Evolutionary conservation across 2,329 filamentous ascomycete genomes (phyloP), one percentile per base, ranked within the genome.

Genomic region (Fusarium sp.): DNA sequence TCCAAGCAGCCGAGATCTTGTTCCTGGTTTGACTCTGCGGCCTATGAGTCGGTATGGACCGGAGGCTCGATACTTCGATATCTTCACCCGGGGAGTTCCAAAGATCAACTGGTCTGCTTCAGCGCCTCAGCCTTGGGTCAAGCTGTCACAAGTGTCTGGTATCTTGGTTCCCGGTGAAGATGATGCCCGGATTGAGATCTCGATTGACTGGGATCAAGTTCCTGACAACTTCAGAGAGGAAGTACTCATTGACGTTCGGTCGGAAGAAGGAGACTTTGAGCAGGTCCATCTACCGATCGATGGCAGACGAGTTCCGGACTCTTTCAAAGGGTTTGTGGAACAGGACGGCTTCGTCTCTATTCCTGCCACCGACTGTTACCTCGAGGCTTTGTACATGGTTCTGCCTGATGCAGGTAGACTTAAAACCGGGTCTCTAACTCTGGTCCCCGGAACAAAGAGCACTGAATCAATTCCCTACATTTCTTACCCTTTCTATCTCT

Each of bases 321-420:
- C 80, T 35, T 92, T 90, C 79, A n/a, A 15, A 25, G 89, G 90
- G 8, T 92, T 91, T 69, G 85, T 91, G 41, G 90, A 93, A 78
- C 86, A 86, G 0, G 87, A 90, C 68, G 81, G 82, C 25, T 83
- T 84, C 54, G 80, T 90, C 18, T 75, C 72, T 0, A 76, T 76
- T 8, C 70, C 72, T 1, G 74, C 74, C 2, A 72, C 64, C 0
- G 38, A 38, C 1, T 29, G 62, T 9, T 17, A 20, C 0, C 13
- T 58, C 3, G n/a, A 42, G 7, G 3, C 29, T 2, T 47, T 56
- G 0, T 81, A 77, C 5, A 3, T 55, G 0, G 5, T 47, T 2
- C 38, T 76, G 2, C 71, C 73, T 4, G 61, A 76, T 7, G 31
- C 61, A 5, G 75, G 75, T 2, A 69, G 75, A 22, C 44, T 61